These are phyloP conservation scores for Cadophora sp. DNA, from an alignment of 2,329 filamentous ascomycete species.

Conservation along the genomic window DNA sequence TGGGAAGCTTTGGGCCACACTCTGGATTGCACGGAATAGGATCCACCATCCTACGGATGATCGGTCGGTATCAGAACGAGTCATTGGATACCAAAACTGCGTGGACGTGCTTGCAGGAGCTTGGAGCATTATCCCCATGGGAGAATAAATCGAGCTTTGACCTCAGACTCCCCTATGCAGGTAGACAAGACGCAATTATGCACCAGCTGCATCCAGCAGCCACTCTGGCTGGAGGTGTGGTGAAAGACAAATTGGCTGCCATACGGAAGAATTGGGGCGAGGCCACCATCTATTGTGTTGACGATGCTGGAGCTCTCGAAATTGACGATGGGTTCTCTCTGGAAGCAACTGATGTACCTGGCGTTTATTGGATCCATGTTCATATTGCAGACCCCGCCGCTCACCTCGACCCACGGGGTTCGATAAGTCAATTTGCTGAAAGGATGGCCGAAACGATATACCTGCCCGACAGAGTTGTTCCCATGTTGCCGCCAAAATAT, in stretches of 20 bases:
- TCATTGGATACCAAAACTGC: constrained; percentile 55
- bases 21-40: constrained; percentile 67
- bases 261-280: constrained; percentile 65
- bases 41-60: constrained; percentile 66
- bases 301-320: constrained; percentile 68
- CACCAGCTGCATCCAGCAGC: background rate
- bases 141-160: constrained; percentile 71
- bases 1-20: constrained; percentile 57
- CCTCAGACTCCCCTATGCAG: constrained; percentile 59
- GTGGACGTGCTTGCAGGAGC: constrained; percentile 76
- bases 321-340: constrained; percentile 84
- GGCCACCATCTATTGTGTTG: constrained; percentile 75
- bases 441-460: constrained; percentile 66
- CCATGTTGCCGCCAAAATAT: constrained; percentile 63
- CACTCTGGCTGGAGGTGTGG: constrained; percentile 25
- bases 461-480: constrained; percentile 61
- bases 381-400: constrained; percentile 83
- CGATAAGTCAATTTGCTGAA: constrained; percentile 66
- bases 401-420: constrained; percentile 64
- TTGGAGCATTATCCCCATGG: constrained; percentile 74
- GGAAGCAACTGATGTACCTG: constrained; percentile 58
- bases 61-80: constrained; percentile 63
- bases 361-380: constrained; percentile 76
- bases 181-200: constrained; percentile 36
- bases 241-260: constrained; percentile 54